phyloP scores from a whole-genome alignment of 1,284 basidiomycete species.

The Moesziomyces sp. region DNA sequence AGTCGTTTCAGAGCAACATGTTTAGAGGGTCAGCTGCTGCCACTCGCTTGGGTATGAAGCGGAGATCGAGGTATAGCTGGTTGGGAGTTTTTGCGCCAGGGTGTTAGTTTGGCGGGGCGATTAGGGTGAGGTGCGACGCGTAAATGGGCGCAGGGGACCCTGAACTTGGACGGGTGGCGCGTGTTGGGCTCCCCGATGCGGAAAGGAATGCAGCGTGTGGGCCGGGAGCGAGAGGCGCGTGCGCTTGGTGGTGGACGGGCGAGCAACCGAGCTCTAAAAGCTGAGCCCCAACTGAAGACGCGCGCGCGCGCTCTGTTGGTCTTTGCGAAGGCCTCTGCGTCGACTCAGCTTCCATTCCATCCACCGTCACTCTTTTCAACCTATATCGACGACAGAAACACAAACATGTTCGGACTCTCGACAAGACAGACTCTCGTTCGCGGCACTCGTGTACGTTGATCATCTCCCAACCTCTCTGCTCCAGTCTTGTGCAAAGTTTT shows the following conservation, averaged over 20 bases:
- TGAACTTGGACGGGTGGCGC: no score
- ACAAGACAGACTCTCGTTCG: conserved; percentile 22
- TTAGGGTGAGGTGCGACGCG: no score
- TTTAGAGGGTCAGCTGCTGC: neutral
- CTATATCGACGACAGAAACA: neutral
- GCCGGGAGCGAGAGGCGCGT: neutral
- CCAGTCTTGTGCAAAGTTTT: neutral
- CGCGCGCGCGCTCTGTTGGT: neutral
- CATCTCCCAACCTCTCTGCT: neutral
- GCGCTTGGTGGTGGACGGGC: neutral
- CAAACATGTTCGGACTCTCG: conserved; percentile 21
- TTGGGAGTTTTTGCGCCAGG: no score
- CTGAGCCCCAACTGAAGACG: neutral
- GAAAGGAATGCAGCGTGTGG: no score
- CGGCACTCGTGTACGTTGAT: conserved; percentile 28
- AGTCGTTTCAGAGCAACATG: neutral
- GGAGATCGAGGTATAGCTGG: no score
- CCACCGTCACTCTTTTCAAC: neutral
- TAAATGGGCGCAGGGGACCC: no score
- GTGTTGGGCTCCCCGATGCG: no score
- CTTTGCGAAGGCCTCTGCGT: neutral
- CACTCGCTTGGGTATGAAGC: no score
- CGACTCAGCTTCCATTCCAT: neutral
- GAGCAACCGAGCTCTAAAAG: conserved; percentile 28
- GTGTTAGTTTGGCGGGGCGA: no score